Base-by-base conservation (phyloP, 108 stramenopile genomes). In the Pseudonitzschia delicatissima region DNA sequence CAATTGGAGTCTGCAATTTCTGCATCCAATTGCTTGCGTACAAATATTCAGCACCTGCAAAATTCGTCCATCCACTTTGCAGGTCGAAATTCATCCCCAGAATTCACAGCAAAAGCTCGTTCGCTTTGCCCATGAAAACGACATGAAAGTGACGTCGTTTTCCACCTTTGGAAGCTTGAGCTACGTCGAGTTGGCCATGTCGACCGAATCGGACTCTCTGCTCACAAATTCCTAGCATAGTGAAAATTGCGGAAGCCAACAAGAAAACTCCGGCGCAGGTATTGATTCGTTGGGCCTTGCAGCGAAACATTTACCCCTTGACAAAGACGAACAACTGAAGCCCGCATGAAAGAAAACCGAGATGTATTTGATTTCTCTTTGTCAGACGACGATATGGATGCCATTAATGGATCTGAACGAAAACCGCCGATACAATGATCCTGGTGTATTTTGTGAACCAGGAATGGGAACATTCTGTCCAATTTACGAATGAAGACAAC, bases 391-490 rank as follows among this genome's bases (percentile, higher is more conserved):
- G 96, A 97, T 20, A 88, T 94, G 88, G 61, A 60, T 55, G 36
- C 44, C 18, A 88, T 97, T 47, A 69, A 83, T 59, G 66, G n/a
- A 44, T 8, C 71, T 97, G 64, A 93, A 96, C 76, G 71, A 74
- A 36, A 93, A 96, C 58, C 69, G 71, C 33, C 88, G 96, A 8
- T 95, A 90, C 87, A 97, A 97, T 71, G 94, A 97, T 68, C 96
- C 96, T 34, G 96, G 94, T 11, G 85, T 66, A 6, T 97, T 93
- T 63, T 90, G 91, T 67, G 86, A 91, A 71, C 47, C 51, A n/a
- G 87, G 81, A 5, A 85, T 96, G 78, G 91, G 91, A 31, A 90
- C 88, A 2, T 93, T 91, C 55, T 91, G 87, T 65, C 94, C 94
- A 20, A 96, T 96, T 33, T 96, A 89, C 70, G 94, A 96, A 51